These are phyloP conservation scores for Barnettozyma siamensis DNA, from an alignment of 805 yeast genomes.

Conservation along the genomic window DNA sequence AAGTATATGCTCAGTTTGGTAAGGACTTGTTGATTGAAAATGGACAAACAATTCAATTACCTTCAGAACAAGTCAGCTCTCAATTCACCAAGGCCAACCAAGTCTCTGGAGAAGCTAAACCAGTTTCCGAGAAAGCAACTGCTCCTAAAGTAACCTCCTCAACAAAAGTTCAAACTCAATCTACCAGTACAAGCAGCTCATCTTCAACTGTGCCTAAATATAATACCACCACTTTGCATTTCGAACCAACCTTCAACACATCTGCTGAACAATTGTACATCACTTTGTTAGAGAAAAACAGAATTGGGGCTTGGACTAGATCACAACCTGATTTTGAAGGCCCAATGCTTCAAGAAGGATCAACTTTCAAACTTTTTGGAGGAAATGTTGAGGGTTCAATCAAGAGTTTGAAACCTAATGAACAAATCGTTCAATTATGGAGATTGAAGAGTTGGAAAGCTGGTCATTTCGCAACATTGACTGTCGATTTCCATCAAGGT, in stretches of 20 bases:
- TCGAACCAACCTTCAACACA: slow-evolving; percentile 79
- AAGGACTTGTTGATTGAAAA: slow-evolving; percentile 66
- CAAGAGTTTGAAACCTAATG: slow-evolving; percentile 49
- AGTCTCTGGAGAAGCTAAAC: slow-evolving; percentile 9
- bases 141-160: neutral
- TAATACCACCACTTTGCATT: slow-evolving; percentile 73
- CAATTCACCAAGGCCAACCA: slow-evolving; percentile 49
- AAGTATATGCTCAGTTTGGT: slow-evolving; percentile 60
- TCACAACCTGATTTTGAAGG: slow-evolving; percentile 55
- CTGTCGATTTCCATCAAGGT: slow-evolving; percentile 66
- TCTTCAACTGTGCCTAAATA: slow-evolving; percentile 46
- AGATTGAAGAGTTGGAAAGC: slow-evolving; percentile 82
- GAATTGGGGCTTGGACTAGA: slow-evolving; percentile 90
- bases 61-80: slow-evolving; percentile 58
- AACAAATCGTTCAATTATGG: slow-evolving; percentile 72
- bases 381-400: slow-evolving; percentile 80
- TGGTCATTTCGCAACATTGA: slow-evolving; percentile 72
- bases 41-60: slow-evolving; percentile 84
- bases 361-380: slow-evolving; percentile 69
- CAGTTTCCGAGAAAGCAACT: neutral
- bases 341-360: slow-evolving; percentile 40
- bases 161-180: too few species aligned
- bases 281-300: slow-evolving; percentile 68
- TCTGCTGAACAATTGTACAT: slow-evolving; percentile 79
- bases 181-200: too few species aligned